Evolutionary conservation across 2,329 filamentous ascomycete genomes (phyloP), one percentile per base, ranked within the genome.

Genomic region (Ceratocystis albifundus): DNA sequence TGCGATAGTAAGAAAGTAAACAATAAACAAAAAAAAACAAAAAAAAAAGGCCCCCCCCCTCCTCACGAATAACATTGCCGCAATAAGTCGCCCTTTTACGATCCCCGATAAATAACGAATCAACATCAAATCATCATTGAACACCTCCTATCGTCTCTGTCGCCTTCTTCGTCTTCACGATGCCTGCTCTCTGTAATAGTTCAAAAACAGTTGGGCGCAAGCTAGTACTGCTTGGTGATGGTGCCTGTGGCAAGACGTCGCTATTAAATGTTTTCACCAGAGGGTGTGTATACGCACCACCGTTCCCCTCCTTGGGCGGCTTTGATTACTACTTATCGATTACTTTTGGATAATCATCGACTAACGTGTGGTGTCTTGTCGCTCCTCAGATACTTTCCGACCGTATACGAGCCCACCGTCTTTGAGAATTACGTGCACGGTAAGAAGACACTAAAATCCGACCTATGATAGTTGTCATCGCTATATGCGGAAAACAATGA

Each of bases 381-480:
- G 48, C 62, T 41, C 32, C 22, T 50, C 72, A 93, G 90, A 70
- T 96, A 96, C 77, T 99, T 99, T 76, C 93, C 93, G 64, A 96
- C 93, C 67, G 93, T 97, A 73, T 97, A 97, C 79, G 92, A 97
- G 77, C 94, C 94, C 65, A 99, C 93, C 45, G 93, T 96, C 70
- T 96, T 96, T 77, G 93, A 99, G 76, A 99, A 99, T 78, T 99
- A 97, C 77, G 93, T 99, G 70, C 93, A 99, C 76, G 91, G 90
- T 95, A 82, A 74, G 82, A 36, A 12, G 53, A 10, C 22, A 15
- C 12, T 25, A 6, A 41, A 41, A 10, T 32, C 28, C 45, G 8
- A 15, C 41, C 17, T 22, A 20, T 20, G 22, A 41, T 25, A 61
- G 7, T 22, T 7, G 30, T 22, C 25, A 61, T 3, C 12, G 4